phyloP scores from a whole-genome alignment of 2,329 filamentous ascomycete genomes.

The Microcyclosporella mali region DNA sequence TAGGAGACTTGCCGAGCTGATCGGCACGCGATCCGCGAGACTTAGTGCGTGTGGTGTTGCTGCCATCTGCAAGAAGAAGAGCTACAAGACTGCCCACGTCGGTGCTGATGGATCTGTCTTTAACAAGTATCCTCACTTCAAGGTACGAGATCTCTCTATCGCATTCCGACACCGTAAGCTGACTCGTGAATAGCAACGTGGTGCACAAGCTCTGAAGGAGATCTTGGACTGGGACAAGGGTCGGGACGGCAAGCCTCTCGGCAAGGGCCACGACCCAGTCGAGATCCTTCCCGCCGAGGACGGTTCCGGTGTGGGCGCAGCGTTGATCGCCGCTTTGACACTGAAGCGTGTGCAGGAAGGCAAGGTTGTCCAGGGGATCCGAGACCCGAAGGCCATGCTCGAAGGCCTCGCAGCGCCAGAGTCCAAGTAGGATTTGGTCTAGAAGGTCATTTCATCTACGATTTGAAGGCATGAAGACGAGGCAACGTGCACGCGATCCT shows the following conservation, averaged over 20 bases:
- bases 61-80: conserved; percentile 95
- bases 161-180: not conserved
- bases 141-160: conserved; percentile 38
- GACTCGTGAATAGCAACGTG: conserved; percentile 49
- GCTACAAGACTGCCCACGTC: conserved; percentile 79
- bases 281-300: conserved; percentile 88
- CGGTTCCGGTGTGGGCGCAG: conserved; percentile 93
- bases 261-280: conserved; percentile 65
- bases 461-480: no score
- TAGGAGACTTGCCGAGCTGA: conserved; percentile 83
- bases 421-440: conserved; percentile 11
- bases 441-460: no score
- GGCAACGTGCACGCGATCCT: no score
- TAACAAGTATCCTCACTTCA: conserved; percentile 99
- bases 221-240: conserved; percentile 90
- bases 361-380: conserved; percentile 50
- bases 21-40: conserved; percentile 88
- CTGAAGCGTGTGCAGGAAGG: conserved; percentile 57
- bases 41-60: conserved; percentile 92
- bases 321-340: conserved; percentile 75
- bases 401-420: conserved; percentile 15
- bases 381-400: conserved; percentile 43
- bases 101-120: conserved; percentile 96
- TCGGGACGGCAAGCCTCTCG: conserved; percentile 54
- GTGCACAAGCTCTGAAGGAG: conserved; percentile 82